Evolutionary conservation across 768 basidiomycete species (phyloP).

Genomic region (Pholiota microspora): DNA sequence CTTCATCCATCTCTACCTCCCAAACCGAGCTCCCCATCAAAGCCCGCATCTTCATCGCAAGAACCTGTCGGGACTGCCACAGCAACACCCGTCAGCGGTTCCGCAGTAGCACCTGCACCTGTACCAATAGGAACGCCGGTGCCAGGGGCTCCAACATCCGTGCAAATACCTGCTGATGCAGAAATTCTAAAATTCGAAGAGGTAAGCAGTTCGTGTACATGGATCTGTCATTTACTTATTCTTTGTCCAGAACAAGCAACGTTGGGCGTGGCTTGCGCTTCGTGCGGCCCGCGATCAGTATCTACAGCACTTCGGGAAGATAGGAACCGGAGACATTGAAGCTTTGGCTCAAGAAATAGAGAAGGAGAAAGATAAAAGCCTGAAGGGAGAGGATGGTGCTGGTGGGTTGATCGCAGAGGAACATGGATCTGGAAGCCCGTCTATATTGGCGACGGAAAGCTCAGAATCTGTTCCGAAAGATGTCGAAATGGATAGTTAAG

Average conservation of each 20-base stretch:
- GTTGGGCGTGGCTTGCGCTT: slow-evolving; percentile 79
- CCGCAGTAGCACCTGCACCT: slow-evolving; percentile 29
- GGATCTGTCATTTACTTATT: neutral
- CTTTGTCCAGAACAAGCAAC: slow-evolving; percentile 61
- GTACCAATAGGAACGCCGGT: slow-evolving; percentile 12
- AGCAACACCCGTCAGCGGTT: slow-evolving; percentile 22
- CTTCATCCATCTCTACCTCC: slow-evolving; percentile 73
- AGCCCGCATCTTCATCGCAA: slow-evolving; percentile 24
- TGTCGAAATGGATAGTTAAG: slow-evolving; percentile 47
- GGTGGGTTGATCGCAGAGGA: slow-evolving; percentile 28
- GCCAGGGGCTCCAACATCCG: slow-evolving; percentile 27
- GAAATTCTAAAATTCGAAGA: slow-evolving; percentile 61
- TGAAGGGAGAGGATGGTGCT: slow-evolving; percentile 35
- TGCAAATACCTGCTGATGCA: slow-evolving; percentile 23
- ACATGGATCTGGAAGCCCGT: slow-evolving; percentile 31
- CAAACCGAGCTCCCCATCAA: slow-evolving; percentile 53
- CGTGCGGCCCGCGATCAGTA: slow-evolving; percentile 73
- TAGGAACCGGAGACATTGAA: slow-evolving; percentile 74
- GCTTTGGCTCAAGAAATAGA: slow-evolving; percentile 50
- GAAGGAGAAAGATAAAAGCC: slow-evolving; percentile 39
- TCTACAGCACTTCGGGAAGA: slow-evolving; percentile 77
- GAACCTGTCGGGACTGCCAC: slow-evolving; percentile 18
- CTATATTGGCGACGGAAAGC: slow-evolving; percentile 21
- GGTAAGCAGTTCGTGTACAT: slow-evolving; percentile 33
- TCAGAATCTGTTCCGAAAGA: slow-evolving; percentile 29